Base-by-base conservation (phyloP, 441 rosid genomes). In the Syzygium malaccense region DNA sequence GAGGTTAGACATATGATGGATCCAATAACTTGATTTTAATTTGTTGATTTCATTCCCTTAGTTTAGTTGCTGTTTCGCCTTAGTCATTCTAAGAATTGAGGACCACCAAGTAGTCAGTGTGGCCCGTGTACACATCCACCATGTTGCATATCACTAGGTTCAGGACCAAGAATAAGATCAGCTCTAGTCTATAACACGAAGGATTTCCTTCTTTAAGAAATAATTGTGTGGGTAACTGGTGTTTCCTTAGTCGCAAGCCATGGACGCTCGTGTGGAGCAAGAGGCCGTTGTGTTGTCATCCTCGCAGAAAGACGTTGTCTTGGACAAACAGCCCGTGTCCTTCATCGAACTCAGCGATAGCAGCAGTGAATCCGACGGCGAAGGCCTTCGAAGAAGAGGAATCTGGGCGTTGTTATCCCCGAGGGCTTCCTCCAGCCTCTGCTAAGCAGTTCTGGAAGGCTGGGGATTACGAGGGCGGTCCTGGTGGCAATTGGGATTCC, bases 381-480 rank as follows among this genome's bases (percentile, higher is more conserved):
- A 68, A 55, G 45, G 89, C 89, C 86, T 12, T 80, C 68, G 45
- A 80, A n/a, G 86, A 56, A 62, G 75, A 87, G 89, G 78, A 87
- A 79, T 26, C 45, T 8, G 20, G 66, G 68, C 7, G 85, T 66
- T 25, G 41, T 85, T 33, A 41, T 85, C 53, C 89, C 89, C 55
- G 64, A 64, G 64, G 89, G 89, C 33, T 88, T 88, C 51, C 89
- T 88, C 64, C 84, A 86, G 64, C 89, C 89, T 55, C 89, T 88
- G 91, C 92, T 78, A 96, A 90, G 92, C 98, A 96, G 90, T 98
- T 98, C 86, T 98, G 99, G 99, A 98, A 96, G 91, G 99, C 99
- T 15, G 99, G 99, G 71, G 99, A 98, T 86, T 96, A 94, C 55
- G 97, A 94, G 71, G 99, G 95, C 54, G 26, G 90, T 25, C 89